These are phyloP conservation scores for Colletotrichum scovillei DNA, from an alignment of 2,329 filamentous ascomycete species.

Conservation along the genomic window DNA sequence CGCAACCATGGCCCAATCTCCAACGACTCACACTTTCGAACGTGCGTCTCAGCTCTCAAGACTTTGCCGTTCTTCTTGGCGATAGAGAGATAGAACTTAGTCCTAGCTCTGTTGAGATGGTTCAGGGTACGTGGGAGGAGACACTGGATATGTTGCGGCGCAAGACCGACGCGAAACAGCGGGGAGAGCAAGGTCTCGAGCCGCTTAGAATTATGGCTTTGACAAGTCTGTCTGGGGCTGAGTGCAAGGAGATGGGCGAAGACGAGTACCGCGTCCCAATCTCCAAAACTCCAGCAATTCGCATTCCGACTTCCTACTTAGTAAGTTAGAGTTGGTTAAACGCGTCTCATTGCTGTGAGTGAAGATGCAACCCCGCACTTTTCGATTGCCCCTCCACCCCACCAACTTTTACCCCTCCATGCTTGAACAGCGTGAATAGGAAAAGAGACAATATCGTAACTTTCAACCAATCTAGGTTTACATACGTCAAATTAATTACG, in stretches of 20 bases:
- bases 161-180: background rate
- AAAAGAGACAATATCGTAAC: background rate
- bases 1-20: background rate
- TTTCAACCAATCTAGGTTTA: background rate
- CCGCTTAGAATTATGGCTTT: background rate
- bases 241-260: background rate
- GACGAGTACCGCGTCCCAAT: background rate
- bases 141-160: background rate
- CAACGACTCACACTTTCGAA: background rate
- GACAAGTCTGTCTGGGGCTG: background rate
- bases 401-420: background rate
- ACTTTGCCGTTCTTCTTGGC: background rate
- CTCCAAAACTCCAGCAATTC: no score
- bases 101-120: background rate
- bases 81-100: background rate
- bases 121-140: background rate
- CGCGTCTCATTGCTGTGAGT: background rate
- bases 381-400: background rate
- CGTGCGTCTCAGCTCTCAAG: background rate
- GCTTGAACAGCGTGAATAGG: no score
- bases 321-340: no score
- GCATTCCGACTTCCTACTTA: no score
- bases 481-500: background rate
- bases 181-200: background rate
- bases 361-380: background rate